Conservation (phyloP, 306 rosid genomes). For the Vicia sativa region DNA sequence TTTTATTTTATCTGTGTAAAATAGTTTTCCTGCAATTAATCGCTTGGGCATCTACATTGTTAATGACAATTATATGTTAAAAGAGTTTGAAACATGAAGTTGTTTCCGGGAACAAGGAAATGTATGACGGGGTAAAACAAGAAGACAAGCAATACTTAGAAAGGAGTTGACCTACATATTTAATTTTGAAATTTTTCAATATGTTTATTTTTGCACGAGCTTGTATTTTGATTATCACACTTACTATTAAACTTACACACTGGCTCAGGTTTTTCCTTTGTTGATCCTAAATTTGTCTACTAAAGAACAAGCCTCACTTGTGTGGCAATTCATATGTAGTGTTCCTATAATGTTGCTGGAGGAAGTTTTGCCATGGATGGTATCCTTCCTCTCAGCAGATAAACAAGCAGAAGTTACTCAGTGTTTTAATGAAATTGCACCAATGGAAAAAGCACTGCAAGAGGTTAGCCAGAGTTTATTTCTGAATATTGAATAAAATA, state of each 20-base stretch:
- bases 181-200: conserved; percentile 20
- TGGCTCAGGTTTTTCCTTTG: conserved; percentile 78
- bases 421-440: conserved; percentile 63
- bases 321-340: conserved; percentile 88
- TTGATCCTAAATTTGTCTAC: conserved; percentile 66
- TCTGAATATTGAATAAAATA: conserved; percentile 14
- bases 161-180: neutral
- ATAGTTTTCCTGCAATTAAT: neutral
- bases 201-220: conserved; percentile 8
- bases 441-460: conserved; percentile 69
- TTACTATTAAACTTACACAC: conserved; percentile 16
- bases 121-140: neutral
- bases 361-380: conserved; percentile 68
- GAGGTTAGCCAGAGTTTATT: conserved; percentile 59
- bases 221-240: conserved; percentile 21
- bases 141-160: conserved; percentile 3
- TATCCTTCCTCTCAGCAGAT: conserved; percentile 67
- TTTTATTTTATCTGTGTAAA: neutral
- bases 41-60: neutral
- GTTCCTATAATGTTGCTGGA: conserved; percentile 76
- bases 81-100: neutral
- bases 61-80: conserved; percentile 1
- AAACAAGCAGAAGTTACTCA: conserved; percentile 61
- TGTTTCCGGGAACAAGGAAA: conserved; percentile 7
- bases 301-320: conserved; percentile 76